A percentile compares a stretch with the other conserved stretches of the same genome.
These are phyloP conservation scores for Ceriops zippeliana DNA, from an alignment of 345 rosid species.

Conservation along the genomic window DNA sequence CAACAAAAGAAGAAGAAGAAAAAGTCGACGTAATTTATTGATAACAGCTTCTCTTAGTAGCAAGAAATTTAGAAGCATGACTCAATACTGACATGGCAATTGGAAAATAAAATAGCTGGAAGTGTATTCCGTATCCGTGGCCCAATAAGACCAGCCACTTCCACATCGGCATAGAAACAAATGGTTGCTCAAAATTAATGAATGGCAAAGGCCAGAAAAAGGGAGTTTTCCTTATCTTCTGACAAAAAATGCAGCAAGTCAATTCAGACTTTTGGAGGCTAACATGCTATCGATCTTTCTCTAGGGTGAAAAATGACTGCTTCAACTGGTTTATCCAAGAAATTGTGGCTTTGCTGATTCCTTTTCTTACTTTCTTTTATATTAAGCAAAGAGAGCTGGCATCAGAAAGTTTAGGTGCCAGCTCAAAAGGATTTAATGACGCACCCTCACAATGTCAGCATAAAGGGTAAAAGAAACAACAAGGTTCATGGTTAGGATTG, in stretches of 20 bases:
- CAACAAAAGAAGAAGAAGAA: too few relatives aligned
- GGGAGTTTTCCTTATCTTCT: background rate
- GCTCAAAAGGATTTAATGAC: constrained; percentile 41
- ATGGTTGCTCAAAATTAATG: background rate
- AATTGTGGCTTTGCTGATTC: background rate
- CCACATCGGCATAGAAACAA: background rate
- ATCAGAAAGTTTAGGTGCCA: constrained; percentile 50
- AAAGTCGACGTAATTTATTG: too few relatives aligned
- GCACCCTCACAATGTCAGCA: constrained; percentile 18
- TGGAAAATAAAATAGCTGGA: too few relatives aligned
- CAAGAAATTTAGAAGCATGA: too few relatives aligned
- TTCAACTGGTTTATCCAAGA: background rate
- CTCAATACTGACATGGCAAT: too few relatives aligned
- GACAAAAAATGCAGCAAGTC: background rate
- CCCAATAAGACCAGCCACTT: background rate
- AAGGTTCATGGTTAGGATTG: constrained; percentile 4
- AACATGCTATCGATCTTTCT: background rate
- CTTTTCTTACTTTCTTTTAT: background rate
- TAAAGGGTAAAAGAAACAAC: too few relatives aligned
- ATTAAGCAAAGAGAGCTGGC: constrained; percentile 5
- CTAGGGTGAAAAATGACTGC: background rate
- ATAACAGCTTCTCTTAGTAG: too few relatives aligned
- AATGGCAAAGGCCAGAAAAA: background rate
- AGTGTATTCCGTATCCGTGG: too few relatives aligned
- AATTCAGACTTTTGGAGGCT: background rate